Conservation (phyloP, 2,329 filamentous ascomycete genomes). For the Ophiostoma tasmaniense region DNA sequence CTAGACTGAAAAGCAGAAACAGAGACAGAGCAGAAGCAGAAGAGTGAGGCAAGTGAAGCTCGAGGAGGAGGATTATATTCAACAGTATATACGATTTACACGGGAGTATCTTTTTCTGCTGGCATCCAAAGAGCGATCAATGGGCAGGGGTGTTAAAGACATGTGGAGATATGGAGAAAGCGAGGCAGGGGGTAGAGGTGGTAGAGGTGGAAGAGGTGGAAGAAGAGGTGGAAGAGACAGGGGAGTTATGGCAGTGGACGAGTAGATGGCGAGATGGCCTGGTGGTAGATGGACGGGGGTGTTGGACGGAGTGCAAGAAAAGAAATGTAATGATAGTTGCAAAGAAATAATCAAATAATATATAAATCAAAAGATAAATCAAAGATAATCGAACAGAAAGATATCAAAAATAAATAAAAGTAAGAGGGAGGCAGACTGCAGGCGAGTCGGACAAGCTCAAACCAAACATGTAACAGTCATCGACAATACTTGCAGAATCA, state of each 20-base stretch:
- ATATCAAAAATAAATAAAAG: no score
- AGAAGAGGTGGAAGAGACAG: neutral
- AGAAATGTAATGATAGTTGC: neutral
- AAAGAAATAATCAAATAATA: no score
- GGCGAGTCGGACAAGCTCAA: neutral
- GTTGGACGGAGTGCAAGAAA: neutral
- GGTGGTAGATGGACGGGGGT: neutral
- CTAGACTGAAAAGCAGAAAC: neutral
- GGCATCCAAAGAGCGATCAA: neutral
- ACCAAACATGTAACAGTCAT: neutral
- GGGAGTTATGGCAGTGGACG: neutral
- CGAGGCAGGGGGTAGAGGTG: slow-evolving; percentile 6
- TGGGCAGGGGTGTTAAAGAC: slow-evolving; percentile 9
- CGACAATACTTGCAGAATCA: neutral
- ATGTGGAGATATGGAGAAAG: slow-evolving; percentile 11
- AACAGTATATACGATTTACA: neutral
- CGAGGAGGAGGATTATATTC: neutral
- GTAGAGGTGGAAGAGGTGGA: neutral
- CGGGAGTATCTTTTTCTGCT: slow-evolving; percentile 4
- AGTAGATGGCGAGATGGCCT: no score
- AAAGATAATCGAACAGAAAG: no score
- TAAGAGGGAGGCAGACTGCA: neutral
- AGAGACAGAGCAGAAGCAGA: neutral
- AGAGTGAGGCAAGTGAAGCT: neutral
- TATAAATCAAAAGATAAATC: neutral